A percentile compares a stretch with the other conserved stretches of the same genome.
These are phyloP conservation scores for Naganishia onofrii DNA, from an alignment of 768 basidiomycete species.

Conservation along the genomic window DNA sequence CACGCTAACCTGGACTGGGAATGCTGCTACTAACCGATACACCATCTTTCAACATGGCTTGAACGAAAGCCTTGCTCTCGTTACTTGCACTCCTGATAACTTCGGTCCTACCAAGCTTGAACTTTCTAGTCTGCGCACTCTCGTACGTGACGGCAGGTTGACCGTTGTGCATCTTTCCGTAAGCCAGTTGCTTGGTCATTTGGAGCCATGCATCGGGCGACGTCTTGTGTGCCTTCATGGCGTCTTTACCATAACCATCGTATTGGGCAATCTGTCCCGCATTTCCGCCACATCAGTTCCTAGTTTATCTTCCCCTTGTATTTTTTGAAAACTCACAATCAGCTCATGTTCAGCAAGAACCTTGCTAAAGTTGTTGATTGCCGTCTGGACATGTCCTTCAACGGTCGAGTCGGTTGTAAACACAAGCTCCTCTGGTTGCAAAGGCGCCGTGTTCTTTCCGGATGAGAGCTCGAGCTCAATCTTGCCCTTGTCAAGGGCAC, in stretches of 20 bases:
- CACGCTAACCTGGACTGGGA: background rate
- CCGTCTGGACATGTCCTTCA: slow-evolving; percentile 58
- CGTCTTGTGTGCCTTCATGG: slow-evolving; percentile 78
- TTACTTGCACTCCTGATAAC: slow-evolving; percentile 82
- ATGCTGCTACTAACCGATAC: slow-evolving; percentile 54
- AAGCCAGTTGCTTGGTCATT: slow-evolving; percentile 92
- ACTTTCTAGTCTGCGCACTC: slow-evolving; percentile 89
- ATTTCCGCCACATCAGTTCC: background rate
- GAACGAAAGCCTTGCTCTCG: slow-evolving; percentile 79
- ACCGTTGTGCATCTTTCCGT: slow-evolving; percentile 69
- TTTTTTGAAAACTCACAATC: slow-evolving; percentile 56
- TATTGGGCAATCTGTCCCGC: slow-evolving; percentile 68
- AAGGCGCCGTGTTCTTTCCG: slow-evolving; percentile 40
- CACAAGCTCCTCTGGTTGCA: slow-evolving; percentile 63
- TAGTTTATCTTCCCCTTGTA: background rate
- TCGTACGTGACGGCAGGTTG: slow-evolving; percentile 85
- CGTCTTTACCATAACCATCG: slow-evolving; percentile 80
- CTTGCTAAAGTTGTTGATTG: slow-evolving; percentile 69
- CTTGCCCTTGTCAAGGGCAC: slow-evolving; percentile 68
- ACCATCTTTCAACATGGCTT: slow-evolving; percentile 73
- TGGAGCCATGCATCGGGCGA: slow-evolving; percentile 96
- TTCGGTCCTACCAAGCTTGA: slow-evolving; percentile 85
- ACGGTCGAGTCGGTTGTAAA: slow-evolving; percentile 67
- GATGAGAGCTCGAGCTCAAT: slow-evolving; percentile 66
- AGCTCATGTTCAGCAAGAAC: slow-evolving; percentile 77